Base-by-base conservation (phyloP, 345 rosid genomes). In the Turritis glabra region DNA sequence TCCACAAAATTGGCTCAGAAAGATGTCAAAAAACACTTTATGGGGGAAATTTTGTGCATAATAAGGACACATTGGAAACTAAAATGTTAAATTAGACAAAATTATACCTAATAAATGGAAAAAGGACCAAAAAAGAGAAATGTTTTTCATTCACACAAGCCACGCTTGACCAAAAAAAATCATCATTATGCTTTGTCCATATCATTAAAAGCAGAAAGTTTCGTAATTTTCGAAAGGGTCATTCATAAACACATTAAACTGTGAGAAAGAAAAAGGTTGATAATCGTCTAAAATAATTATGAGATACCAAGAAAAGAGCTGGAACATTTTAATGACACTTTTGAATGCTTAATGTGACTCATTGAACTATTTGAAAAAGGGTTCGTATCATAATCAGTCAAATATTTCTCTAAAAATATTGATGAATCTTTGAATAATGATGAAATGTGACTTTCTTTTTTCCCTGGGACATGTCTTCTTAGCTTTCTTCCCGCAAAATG, bases 161-260 rank as follows among this genome's bases (percentile, higher is more conserved):
- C 66, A 57, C 23, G 72, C 78, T 57, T 74, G 78, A 74, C 78
- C 48, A 72, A 65, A 4, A 15, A 65, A 37, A 56, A 18, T 12
- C 22, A 73, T 54, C 32, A 73, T 54, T 53, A 54, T 73, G 56
- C 38, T 27, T 18, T 25, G 68, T 60, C n/a, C 32, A 52, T 19
- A 27, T 27, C 25, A 52, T 29, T 41, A 27, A 53, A 65, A 52
- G 33, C 5, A 52, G 33, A 62, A 62, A 51, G 44, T 52, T 62
- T 63, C 52, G 14, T 15, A 52, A 62, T 19, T 19, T 62, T n/a
- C 21, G 43, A 32, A 66, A 21, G 22, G 5, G 5, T 19, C 21
- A 35, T 33, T 51, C 21, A 23, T 22, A 43, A 67, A 68, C 4
- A 26, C 21, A 27, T 40, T 19, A 40, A 58, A 58, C 3, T 47